Percentiles rank a stretch among this genome's conserved stretches.
These are phyloP conservation scores for Ogataea angusta DNA, from an alignment of 805 yeast species.

Conservation along the genomic window DNA sequence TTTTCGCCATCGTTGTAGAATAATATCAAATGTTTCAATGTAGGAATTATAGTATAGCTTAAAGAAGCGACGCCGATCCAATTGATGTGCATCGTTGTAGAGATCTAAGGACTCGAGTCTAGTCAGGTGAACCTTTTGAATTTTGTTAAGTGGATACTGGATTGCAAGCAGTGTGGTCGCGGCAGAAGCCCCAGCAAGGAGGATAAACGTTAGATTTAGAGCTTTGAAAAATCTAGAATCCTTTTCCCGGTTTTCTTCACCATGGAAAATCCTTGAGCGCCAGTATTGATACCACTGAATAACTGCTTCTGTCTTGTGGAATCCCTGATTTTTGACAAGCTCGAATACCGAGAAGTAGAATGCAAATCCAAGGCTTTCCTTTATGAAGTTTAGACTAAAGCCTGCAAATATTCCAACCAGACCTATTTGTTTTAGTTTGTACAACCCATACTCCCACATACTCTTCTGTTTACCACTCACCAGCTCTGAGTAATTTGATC, in stretches of 20 bases:
- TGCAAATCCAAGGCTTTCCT: conserved; percentile 83
- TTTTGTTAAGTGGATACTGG: conserved; percentile 77
- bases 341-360: conserved; percentile 81
- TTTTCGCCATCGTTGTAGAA: conserved; percentile 49
- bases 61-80: conserved; percentile 30
- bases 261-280: conserved; percentile 31
- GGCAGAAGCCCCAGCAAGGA: conserved; percentile 86
- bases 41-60: conserved; percentile 71
- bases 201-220: conserved; percentile 64
- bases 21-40: conserved; percentile 66
- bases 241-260: conserved; percentile 16
- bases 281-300: conserved; percentile 38
- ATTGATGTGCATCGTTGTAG: conserved; percentile 38
- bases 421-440: conserved; percentile 71
- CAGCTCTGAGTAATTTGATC: conserved; percentile 75
- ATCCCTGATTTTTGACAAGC: conserved; percentile 67
- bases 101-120: conserved; percentile 79
- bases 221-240: conserved; percentile 36
- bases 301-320: conserved; percentile 42
- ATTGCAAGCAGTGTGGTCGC: conserved; percentile 72
- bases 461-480: conserved; percentile 64
- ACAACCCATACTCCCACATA: conserved; percentile 72
- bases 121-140: conserved; percentile 76
- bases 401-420: conserved; percentile 88
- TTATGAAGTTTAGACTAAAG: conserved; percentile 67